phyloP scores from a whole-genome alignment of 225 moss, liverwort and hornwort species.

The Takakia lepidozioides region DNA sequence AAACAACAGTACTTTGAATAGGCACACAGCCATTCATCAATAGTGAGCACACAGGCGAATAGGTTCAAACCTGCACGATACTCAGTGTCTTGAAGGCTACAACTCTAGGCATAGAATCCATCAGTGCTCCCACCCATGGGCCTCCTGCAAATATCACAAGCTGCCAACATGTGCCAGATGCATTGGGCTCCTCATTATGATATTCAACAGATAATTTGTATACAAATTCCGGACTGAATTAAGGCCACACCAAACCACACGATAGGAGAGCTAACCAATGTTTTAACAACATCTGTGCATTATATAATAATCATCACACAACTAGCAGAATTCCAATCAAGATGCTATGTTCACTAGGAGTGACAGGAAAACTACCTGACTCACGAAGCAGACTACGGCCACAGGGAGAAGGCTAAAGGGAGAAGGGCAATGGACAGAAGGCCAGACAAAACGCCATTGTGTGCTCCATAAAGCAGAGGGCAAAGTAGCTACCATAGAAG shows the following conservation, averaged over 20 bases:
- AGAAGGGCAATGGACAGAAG: conserved; percentile 60
- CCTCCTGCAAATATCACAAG: conserved; percentile 74
- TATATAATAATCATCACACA: too few relatives aligned
- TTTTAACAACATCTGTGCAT: too few relatives aligned
- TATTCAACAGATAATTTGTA: too few relatives aligned
- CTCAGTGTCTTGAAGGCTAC: conserved; percentile 30
- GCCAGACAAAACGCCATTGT: conserved; percentile 73
- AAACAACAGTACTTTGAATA: too few relatives aligned
- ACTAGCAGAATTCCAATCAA: too few relatives aligned
- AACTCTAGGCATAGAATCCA: conserved; percentile 81
- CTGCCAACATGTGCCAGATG: conserved; percentile 28
- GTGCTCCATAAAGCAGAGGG: conserved; percentile 74
- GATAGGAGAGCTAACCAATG: too few relatives aligned
- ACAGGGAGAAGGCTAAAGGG: conserved; percentile 67
- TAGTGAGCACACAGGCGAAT: too few relatives aligned
- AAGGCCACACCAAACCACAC: too few relatives aligned
- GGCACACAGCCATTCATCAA: too few relatives aligned
- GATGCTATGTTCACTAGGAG: too few relatives aligned
- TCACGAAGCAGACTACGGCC: conserved; percentile 63
- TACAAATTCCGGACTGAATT: too few relatives aligned
- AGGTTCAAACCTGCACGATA: conserved; percentile 37
- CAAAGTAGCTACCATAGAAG: conserved; percentile 70
- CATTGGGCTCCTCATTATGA: conserved; percentile 18
- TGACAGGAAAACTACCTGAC: conserved; percentile 59
- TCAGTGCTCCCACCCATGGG: conserved; percentile 73